Evolutionary conservation across 2,329 filamentous ascomycete genomes (phyloP), one percentile per base, ranked within the genome.

Genomic region (Aureobasidium zeae): DNA sequence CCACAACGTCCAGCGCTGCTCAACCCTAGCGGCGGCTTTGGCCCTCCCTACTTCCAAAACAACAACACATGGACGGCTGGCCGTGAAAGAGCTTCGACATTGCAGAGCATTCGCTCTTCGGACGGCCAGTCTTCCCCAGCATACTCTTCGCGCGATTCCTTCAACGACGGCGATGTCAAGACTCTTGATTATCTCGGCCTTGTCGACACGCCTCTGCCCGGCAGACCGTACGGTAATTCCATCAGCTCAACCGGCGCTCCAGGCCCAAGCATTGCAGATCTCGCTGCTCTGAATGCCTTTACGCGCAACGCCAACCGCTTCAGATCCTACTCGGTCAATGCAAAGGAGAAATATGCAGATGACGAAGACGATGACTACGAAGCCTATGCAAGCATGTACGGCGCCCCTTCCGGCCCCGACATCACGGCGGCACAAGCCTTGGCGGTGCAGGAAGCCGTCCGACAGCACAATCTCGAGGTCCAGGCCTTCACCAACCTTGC

Each of bases 281-380:
- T 89, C 48, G 79, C 81, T 49, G 81, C 85, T 59, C 75, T 86
- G 51, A 82, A 81, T 51, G 81, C 85, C 58, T 78, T 85, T 52
- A 82, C 81, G 51, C 83, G 77, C 59, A 83, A 84, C 54, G 74
- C 81, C 32, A 96, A 84, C 61, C 79, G 91, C 41, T 94, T 96
- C 71, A 80, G 91, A 34, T 98, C 91, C 2, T 96, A 95, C 63
- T 98, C 91, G 1, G 91, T 98, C 52, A 98, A 98, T 63, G 93
- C 94, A 45, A 95, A 94, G 64, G 89, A 96, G 61, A 93, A 91
- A 62, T 96, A 96, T 56, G 88, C 84, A 2, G 86, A 93, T 55
- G 88, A 93, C 41, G 82, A 87, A 19, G 83, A 87, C 48, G 81
- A 85, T 12, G 86, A 83, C 48, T 74, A 35, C 66, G 57, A 59